Evolutionary conservation across 805 yeast genomes (phyloP), one percentile per base, ranked within the genome.

Genomic region (Tetrapisispora phaffii): DNA sequence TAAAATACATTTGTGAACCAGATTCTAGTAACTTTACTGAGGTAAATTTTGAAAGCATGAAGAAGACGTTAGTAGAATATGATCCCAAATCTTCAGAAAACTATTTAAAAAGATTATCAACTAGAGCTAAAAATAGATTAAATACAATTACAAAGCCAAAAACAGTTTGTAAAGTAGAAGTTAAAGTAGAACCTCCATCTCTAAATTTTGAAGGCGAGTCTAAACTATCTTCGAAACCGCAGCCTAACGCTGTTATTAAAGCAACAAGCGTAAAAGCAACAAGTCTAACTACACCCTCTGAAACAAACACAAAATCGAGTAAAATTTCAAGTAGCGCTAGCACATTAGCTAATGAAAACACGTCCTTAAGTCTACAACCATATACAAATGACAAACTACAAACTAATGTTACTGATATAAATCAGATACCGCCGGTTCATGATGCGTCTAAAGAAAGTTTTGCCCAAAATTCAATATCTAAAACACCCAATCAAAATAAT

Each of bases 1-100:
- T 63, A 24, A 56, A 61, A 4, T 59, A 50, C 42, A 65, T 64
- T 16, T 66, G 66, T 48, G 71, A 67, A 50, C 69, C 49, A 43
- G 53, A 54, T 44, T 60, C 54, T 39, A 58, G 44, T 42, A 49
- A 39, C 53, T 54, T 53, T 50, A 64, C 35, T 10, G 39, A 33
- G 13, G 50, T 44, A 39, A 58, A 48, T 51, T 63, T 52, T 17
- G 47, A 51, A 22, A 49, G 52, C 7, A 56, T 55, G 21, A 45
- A 50, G 10, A 55, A 47, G 42, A 39, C 50, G 12, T 50, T 57
- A 3, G 41, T 53, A 23, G 22, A 42, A 2, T 42, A 44, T 15
- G 62, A 66, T 20, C 58, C 63, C 9, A 55, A 52, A 36, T 32
- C 46, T 7, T 58, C 59, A 9, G 54, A 61, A 20, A 60, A 56